Evolutionary conservation across 257 asterid genomes (phyloP).

Genomic region (Vinca minor): DNA sequence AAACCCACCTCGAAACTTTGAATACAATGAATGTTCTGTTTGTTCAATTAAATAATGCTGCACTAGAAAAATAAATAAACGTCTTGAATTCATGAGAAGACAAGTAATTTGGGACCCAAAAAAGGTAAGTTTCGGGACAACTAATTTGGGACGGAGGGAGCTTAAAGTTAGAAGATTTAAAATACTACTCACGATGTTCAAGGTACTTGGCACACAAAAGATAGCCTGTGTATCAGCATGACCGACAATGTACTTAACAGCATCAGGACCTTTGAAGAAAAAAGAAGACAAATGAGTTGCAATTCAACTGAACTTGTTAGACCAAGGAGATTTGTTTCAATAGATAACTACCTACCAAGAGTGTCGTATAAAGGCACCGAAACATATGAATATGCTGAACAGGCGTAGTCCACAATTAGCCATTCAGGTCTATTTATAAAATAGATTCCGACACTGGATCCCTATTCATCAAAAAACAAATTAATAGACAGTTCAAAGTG

Average conservation of each 20-base stretch:
- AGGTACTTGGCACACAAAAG: conserved; percentile 71
- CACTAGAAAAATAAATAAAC: too few species aligned
- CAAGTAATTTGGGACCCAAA: too few species aligned
- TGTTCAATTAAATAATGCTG: too few species aligned
- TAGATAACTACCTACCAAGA: conserved; percentile 62
- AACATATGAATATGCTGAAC: conserved; percentile 78
- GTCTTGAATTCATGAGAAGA: too few species aligned
- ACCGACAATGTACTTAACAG: conserved; percentile 74
- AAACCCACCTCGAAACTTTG: too few species aligned
- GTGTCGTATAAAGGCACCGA: conserved; percentile 97
- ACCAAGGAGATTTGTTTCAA: conserved; percentile 18
- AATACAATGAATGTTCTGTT: too few species aligned
- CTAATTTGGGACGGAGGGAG: too few species aligned
- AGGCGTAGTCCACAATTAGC: conserved; percentile 86
- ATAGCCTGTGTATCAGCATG: conserved; percentile 82
- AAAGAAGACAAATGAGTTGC: conserved; percentile 17
- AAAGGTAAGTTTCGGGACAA: too few species aligned
- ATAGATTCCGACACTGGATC: conserved; percentile 77
- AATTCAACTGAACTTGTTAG: conserved; percentile 18
- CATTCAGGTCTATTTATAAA: conserved; percentile 92
- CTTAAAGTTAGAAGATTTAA: too few species aligned
- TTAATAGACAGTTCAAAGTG: not conserved
- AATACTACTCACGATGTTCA: conserved; percentile 83
- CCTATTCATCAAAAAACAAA: conserved; percentile 39
- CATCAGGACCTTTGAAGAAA: conserved; percentile 74